A percentile compares a stretch with the other conserved stretches of the same genome.
phyloP scores from a whole-genome alignment of 164 flowering plant species.

The Amborella trichopoda region DNA sequence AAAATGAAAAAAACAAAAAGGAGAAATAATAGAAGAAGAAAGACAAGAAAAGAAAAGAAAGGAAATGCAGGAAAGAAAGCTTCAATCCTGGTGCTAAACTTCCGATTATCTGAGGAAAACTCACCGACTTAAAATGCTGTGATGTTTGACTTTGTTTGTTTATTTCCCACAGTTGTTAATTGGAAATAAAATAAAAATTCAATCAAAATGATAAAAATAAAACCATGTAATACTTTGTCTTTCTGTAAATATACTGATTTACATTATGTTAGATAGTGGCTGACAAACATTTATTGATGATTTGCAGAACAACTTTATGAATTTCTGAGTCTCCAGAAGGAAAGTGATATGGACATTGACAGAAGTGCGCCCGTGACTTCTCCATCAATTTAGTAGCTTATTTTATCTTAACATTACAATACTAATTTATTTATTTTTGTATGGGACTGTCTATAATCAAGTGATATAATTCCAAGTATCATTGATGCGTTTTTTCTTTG shows the following conservation, averaged over 20 bases:
- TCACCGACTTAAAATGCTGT: no score
- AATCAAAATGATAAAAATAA: no score
- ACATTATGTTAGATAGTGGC: neutral
- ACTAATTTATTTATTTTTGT: neutral
- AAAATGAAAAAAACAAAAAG: no score
- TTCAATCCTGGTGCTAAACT: no score
- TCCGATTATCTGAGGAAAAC: no score
- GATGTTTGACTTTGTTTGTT: no score
- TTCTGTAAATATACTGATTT: neutral
- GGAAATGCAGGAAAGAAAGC: no score
- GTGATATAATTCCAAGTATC: neutral
- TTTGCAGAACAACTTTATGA: conserved; percentile 68
- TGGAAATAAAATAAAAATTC: no score
- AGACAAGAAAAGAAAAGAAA: no score
- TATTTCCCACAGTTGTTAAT: no score
- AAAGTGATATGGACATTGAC: conserved; percentile 46
- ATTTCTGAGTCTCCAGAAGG: conserved; percentile 58
- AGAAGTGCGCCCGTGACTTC: conserved; percentile 33
- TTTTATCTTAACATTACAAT: neutral
- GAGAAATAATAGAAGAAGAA: no score
- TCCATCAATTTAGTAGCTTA: neutral
- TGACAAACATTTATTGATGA: conserved; percentile 5
- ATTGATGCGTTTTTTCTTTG: conserved; percentile 1
- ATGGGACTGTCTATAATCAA: neutral
- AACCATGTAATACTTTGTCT: no score